These are phyloP conservation scores for Brassica cretica DNA, from an alignment of 345 rosid genomes.

Conservation along the genomic window DNA sequence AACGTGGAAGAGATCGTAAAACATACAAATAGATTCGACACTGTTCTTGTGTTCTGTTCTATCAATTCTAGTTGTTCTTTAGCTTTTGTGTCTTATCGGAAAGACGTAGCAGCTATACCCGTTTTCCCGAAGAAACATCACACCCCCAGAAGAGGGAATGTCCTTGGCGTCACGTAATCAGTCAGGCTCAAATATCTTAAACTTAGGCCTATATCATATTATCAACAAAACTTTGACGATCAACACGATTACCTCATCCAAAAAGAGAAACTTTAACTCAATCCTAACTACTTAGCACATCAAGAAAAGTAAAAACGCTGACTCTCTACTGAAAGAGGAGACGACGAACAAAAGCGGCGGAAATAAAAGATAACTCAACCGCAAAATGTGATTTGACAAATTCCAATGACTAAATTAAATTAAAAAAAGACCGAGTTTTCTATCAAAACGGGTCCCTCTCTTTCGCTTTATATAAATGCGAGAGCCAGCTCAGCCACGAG, in stretches of 20 bases:
- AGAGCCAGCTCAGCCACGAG: slow-evolving; percentile 41
- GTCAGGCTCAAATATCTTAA: background rate
- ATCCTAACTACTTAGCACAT: background rate
- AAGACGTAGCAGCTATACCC: background rate
- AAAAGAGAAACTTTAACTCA: background rate
- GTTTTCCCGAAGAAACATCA: background rate
- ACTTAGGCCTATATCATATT: background rate
- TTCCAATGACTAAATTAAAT: slow-evolving; percentile 1
- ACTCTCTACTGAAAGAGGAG: background rate
- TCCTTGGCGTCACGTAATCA: background rate
- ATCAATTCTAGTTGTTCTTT: background rate
- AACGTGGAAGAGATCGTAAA: background rate
- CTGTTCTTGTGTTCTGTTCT: background rate
- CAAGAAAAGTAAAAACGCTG: background rate
- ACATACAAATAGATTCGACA: background rate
- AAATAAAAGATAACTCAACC: background rate
- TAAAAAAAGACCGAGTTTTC: background rate
- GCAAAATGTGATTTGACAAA: background rate
- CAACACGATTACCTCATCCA: background rate
- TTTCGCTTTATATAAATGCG: background rate
- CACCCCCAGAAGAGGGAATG: background rate
- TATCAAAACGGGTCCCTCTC: background rate
- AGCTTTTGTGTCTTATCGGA: background rate
- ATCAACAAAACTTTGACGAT: background rate
- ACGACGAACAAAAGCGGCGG: background rate